phyloP scores from a whole-genome alignment of 2,329 filamentous ascomycete species.

The Cercospora nicotianae region DNA sequence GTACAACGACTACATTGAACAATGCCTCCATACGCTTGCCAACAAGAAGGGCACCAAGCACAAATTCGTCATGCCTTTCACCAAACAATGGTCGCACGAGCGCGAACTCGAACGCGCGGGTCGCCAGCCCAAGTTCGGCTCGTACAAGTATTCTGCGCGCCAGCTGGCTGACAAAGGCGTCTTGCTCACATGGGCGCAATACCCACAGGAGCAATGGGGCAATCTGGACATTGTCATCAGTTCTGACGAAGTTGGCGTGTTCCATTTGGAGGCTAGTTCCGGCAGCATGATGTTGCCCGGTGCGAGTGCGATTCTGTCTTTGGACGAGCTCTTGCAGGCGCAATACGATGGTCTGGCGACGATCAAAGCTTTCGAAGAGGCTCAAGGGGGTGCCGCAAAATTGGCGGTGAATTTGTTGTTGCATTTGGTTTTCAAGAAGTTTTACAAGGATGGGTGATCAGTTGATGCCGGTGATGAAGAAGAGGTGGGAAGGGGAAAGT shows the following conservation, averaged over 20 bases:
- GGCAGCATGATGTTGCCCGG: slow-evolving; percentile 96
- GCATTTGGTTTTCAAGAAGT: slow-evolving; percentile 98
- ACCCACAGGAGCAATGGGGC: slow-evolving; percentile 79
- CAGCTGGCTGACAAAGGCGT: slow-evolving; percentile 91
- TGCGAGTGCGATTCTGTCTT: slow-evolving; percentile 80
- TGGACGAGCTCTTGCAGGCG: slow-evolving; percentile 91
- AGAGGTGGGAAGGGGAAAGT: no score
- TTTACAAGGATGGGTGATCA: slow-evolving; percentile 63
- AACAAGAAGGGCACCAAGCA: slow-evolving; percentile 85
- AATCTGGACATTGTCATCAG: slow-evolving; percentile 92
- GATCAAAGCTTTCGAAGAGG: slow-evolving; percentile 84
- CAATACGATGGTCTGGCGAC: slow-evolving; percentile 98
- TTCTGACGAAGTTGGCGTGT: slow-evolving; percentile 83
- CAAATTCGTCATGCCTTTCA: slow-evolving; percentile 91
- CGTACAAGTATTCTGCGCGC: slow-evolving; percentile 93
- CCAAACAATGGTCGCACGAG: slow-evolving; percentile 98
- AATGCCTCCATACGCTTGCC: slow-evolving; percentile 94
- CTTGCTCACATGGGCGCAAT: slow-evolving; percentile 85
- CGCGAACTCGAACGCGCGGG: slow-evolving; percentile 89
- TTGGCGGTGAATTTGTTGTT: slow-evolving; percentile 96
- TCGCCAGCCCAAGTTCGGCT: slow-evolving; percentile 94
- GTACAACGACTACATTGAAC: slow-evolving; percentile 99
- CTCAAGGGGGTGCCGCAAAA: slow-evolving; percentile 55
- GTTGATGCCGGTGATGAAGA: no score
- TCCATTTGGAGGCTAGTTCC: slow-evolving; percentile 85